These are phyloP conservation scores for Kazachstania bromeliacearum DNA, from an alignment of 805 yeast species.

Conservation along the genomic window DNA sequence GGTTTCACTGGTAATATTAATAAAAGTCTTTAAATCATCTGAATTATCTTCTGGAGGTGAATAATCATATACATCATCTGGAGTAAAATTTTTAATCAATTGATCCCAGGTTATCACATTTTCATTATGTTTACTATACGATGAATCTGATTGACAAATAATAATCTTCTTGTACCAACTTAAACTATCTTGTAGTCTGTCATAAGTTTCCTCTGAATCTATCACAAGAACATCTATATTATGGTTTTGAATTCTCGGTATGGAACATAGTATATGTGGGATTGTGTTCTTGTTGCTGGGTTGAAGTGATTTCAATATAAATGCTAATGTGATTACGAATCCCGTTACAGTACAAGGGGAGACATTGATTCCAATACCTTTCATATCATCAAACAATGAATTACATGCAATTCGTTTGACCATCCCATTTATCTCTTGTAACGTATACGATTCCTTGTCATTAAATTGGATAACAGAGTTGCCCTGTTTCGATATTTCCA, in stretches of 20 bases:
- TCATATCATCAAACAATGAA: slow-evolving; percentile 7
- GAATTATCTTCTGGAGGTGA: slow-evolving; percentile 25
- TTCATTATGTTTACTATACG: background rate
- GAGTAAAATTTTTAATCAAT: slow-evolving; percentile 9
- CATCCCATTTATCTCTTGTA: slow-evolving; percentile 19
- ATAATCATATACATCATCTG: slow-evolving; percentile 22
- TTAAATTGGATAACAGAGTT: slow-evolving; percentile 16
- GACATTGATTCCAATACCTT: slow-evolving; percentile 24
- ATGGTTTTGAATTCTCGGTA: slow-evolving; percentile 21
- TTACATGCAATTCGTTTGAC: slow-evolving; percentile 12
- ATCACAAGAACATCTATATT: slow-evolving; percentile 28
- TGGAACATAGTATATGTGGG: slow-evolving; percentile 33
- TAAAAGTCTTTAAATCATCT: slow-evolving; percentile 31
- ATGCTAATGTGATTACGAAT: slow-evolving; percentile 35
- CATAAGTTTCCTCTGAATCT: slow-evolving; percentile 20
- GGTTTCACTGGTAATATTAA: slow-evolving; percentile 16
- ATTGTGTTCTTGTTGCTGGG: slow-evolving; percentile 13
- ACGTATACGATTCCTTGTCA: slow-evolving; percentile 11
- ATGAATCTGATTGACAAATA: slow-evolving; percentile 21
- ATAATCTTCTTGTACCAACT: slow-evolving; percentile 27
- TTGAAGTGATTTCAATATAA: slow-evolving; percentile 31
- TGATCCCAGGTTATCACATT: slow-evolving; percentile 23
- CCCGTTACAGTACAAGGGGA: slow-evolving; percentile 27
- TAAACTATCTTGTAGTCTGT: slow-evolving; percentile 17
- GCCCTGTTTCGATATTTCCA: slow-evolving; percentile 19